These are phyloP conservation scores for Selaginella moellendorffii DNA, from an alignment of 75 land plant species.

Conservation along the genomic window DNA sequence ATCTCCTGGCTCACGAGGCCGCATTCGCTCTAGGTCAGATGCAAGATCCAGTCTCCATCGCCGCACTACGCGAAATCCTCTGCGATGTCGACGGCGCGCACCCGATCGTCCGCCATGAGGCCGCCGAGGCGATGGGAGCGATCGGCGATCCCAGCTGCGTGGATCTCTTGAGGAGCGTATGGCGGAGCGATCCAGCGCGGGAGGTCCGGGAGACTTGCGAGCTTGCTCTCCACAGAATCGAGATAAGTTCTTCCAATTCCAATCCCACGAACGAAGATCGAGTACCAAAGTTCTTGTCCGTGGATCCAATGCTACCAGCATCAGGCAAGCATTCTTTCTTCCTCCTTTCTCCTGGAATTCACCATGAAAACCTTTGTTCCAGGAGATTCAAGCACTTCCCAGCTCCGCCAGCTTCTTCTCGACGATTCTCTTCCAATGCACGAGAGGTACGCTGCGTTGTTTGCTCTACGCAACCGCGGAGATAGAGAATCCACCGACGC, in stretches of 20 bases:
- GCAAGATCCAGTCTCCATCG: constrained; percentile 87
- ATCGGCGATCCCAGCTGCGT: constrained; percentile 51
- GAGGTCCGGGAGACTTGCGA: constrained; percentile 96
- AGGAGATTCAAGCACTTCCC: background rate
- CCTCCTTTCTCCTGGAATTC: too few relatives aligned
- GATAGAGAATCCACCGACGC: constrained; percentile 56
- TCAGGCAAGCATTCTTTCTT: too few relatives aligned
- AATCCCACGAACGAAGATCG: constrained; percentile 21
- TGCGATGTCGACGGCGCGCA: constrained; percentile 46
- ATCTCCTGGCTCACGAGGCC: constrained; percentile 94
- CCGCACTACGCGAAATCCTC: constrained; percentile 54
- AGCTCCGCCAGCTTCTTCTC: background rate
- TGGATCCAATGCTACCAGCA: constrained; percentile 79
- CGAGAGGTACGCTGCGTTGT: constrained; percentile 60
- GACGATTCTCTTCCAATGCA: background rate
- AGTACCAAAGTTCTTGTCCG: constrained; percentile 42
- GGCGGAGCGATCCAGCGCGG: constrained; percentile 61
- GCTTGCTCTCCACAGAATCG: constrained; percentile 57
- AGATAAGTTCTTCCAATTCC: constrained; percentile 1
- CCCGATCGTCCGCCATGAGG: constrained; percentile 99
- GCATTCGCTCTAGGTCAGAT: constrained; percentile 98
- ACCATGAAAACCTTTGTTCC: too few relatives aligned
- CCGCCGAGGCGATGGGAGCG: constrained; percentile 98
- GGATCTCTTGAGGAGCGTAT: constrained; percentile 33
- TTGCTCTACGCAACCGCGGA: constrained; percentile 74